Base-by-base conservation (phyloP, 768 basidiomycete genomes). In the Podaxis pistillaris region DNA sequence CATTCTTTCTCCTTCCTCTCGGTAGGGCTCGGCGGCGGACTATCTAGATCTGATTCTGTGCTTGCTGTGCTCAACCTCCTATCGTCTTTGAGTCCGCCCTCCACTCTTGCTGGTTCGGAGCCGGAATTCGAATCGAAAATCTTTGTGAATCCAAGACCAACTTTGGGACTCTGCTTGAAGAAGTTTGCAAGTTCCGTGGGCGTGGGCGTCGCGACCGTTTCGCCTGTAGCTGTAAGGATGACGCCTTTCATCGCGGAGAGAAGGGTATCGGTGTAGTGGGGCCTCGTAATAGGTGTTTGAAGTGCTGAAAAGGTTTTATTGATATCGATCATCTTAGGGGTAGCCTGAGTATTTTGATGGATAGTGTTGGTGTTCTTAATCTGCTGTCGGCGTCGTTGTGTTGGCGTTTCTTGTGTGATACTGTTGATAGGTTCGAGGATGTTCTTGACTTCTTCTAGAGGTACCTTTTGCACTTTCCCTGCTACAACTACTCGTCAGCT, bases 381-480 rank as follows among this genome's bases (percentile, higher is more conserved):
- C 63, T 64, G 70, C 65, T 51, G 59, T 65, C 65, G 62, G 11
- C 63, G 65, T 49, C 68, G 70, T 33, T 65, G 70, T 13, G 57
- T 57, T 50, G 72, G 69, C 66, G 65, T 68, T 37, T 67, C 70
- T 37, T 71, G 74, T 33, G 68, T 9, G n/a, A 62, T 66, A 40
- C 69, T 74, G 62, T 72, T 72, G 24, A 83, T 75, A 4, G 86
- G 86, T 24, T 79, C 80, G 6, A 88, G 79, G 24, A 89, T 71
- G 65, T 90, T 91, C 75, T 88, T 88, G 26, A 92, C 86, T 71
- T 92, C 91, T 68, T 92, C 90, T 3, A 92, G 73, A 4, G 90
- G 89, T 7, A 79, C 81, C 69, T 79, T 81, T 50, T 83, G 60
- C 19, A 37, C 83, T 68, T 77, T 84, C 24, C 79, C 78, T 51